Evolutionary conservation across 768 basidiomycete genomes (phyloP), one percentile per base, ranked within the genome.

Genomic region (Dictyophora rubrovolvata): DNA sequence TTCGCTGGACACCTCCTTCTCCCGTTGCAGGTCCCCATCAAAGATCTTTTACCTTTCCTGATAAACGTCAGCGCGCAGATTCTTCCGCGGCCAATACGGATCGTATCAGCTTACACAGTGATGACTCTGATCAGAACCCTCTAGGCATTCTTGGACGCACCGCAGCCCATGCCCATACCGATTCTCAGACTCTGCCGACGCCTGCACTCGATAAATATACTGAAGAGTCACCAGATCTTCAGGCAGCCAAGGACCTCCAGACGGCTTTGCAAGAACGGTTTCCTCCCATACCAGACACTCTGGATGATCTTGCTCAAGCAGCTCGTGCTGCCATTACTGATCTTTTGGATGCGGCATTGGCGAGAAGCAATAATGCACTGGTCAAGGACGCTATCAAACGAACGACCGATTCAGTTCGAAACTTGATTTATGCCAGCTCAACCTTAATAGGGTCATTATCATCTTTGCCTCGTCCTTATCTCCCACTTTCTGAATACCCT

Each of bases 71-170:
- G 54, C 72, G 67, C 53, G 70, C 75, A 10, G 69, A 69, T 58
- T 77, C 76, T 20, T 61, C 69, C 1, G 67, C 67, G 10, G 63
- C 51, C 65, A 67, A 66, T 60, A 47, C 52, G 23, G 74, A 76
- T 47, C 79, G 79, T 55, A 71, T 79, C 55, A 89, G 89, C 66
- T 79, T 84, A 34, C 83, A 85, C 66, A 91, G 89, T 10, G 90
- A 93, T 65, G 85, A 87, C 66, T 91, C 88, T 10, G 87, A 86
- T 54, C 73, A 87, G 36, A 79, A 84, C 33, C 83, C 82, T 5
- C 64, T 73, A 4, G 78, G 79, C 66, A 49, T 66, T 50, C 69
- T 68, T 35, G 57, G 57, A 11, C 57, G 57, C 5, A 35, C 57
- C 17, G 57, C 57, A 8, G 48, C 35, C 10, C 23, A 51, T 36